Percentiles rank a stretch among this genome's conserved stretches.
Evolutionary conservation across 192 early-diverging fungal species (phyloP).

Genomic region (Podila verticillata): DNA sequence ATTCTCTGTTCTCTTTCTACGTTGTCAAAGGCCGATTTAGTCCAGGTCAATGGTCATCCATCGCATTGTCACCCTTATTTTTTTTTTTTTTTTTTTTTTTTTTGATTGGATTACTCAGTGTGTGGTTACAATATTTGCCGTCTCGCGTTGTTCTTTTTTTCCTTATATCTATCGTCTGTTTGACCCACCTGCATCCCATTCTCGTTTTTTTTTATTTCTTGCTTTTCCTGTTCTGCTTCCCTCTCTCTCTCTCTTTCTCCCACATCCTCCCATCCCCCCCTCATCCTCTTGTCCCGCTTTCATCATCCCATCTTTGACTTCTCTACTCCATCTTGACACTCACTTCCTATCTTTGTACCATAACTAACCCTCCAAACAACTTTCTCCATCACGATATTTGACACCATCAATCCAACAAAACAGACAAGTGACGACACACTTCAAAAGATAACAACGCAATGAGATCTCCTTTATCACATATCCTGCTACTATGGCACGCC

Average conservation of each 20-base stretch:
- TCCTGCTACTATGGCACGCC: conserved; percentile 36
- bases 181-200: no score
- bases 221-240: not conserved
- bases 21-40: no score
- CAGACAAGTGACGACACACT: no score
- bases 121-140: no score
- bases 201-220: not conserved
- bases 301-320: not conserved
- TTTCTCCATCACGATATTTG: not conserved
- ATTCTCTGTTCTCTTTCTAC: no score
- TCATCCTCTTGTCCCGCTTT: not conserved
- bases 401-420: not conserved
- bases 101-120: no score
- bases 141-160: not conserved
- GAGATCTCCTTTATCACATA: conserved; percentile 22
- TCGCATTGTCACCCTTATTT: no score
- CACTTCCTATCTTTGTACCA: not conserved
- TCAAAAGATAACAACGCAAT: not conserved
- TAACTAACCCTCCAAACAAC: not conserved
- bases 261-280: not conserved
- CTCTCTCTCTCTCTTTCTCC: not conserved
- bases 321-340: not conserved
- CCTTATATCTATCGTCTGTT: no score
- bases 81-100: no score
- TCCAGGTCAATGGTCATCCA: no score